phyloP scores from a whole-genome alignment of 1,284 basidiomycete species.

The Apiotrichum gracile region DNA sequence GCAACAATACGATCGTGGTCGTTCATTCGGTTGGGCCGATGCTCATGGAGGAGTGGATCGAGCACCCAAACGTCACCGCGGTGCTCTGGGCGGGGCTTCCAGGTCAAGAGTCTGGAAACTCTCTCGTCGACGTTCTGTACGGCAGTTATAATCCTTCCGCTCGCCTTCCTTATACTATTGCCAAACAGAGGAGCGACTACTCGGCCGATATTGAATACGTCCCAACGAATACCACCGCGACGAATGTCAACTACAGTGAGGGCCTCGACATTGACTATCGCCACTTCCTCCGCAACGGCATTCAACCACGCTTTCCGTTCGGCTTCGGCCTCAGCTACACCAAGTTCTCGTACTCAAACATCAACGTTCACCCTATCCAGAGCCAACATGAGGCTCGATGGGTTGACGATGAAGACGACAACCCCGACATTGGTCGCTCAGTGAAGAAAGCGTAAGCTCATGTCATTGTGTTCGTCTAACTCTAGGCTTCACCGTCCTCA shows the following conservation, averaged over 20 bases:
- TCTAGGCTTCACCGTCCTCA: constrained; percentile 38
- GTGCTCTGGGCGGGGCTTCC: constrained; percentile 49
- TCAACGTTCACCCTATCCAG: no score
- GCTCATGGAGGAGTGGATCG: constrained; percentile 69
- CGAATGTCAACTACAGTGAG: constrained; percentile 64
- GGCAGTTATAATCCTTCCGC: constrained; percentile 64
- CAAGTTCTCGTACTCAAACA: constrained; percentile 57
- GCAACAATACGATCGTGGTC: constrained; percentile 72
- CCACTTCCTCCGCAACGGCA: constrained; percentile 63
- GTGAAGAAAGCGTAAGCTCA: background rate
- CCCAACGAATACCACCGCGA: constrained; percentile 30
- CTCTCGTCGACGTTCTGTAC: constrained; percentile 57
- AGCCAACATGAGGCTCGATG: no score
- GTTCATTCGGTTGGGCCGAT: constrained; percentile 70
- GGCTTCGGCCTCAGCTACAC: constrained; percentile 83
- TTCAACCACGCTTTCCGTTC: constrained; percentile 63
- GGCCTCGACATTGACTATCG: constrained; percentile 70
- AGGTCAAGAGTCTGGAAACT: constrained; percentile 71
- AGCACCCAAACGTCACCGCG: constrained; percentile 58
- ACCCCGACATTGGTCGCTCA: background rate
- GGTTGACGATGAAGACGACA: background rate
- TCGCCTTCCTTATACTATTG: constrained; percentile 74
- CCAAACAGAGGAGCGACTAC: constrained; percentile 63
- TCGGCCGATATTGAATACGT: constrained; percentile 53
- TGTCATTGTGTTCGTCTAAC: background rate